Evolutionary conservation across 495 filamentous ascomycete species (phyloP), one percentile per base, ranked within the genome.

Genomic region (Alectoria sarmentosa): DNA sequence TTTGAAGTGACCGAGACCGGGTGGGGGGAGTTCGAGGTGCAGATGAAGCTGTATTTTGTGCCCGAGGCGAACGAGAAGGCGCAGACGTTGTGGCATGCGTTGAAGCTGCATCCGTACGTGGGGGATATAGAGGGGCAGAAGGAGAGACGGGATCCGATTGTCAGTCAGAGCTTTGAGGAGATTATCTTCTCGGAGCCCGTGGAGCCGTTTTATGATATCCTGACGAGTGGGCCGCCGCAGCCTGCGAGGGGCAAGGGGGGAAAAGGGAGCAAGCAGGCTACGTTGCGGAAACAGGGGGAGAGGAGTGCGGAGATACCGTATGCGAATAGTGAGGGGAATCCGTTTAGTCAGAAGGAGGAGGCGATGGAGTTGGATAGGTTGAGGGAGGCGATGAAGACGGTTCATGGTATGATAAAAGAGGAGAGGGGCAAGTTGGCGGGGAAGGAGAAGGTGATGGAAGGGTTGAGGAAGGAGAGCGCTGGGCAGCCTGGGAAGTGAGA

Each of bases 11-110:
- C 81, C 60, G 94, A 97, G 76, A 96, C 92, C 0, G 94, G 94
- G 44, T 98, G 93, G 91, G 94, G 94, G 69, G 94, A 96, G 78
- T 98, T 98, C 78, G 89, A 94, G 71, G 92, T 98, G 67, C 87
- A 90, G 64, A 88, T 98, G 72, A 90, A 96, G 71, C 77, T 98
- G 0, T 92, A 91, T 78, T 98, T 96, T 75, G 84, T 90, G 28
- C 84, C 88, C 28, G 89, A 96, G 69, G 88, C 86, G 41, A 82
- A 80, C 70, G 94, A 97, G 77, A 97, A 97, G 75, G 88, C 93
- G 15, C 88, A 94, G 76, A 94, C 90, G 0, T 78, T 96, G 0
- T 94, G 90, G 77, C 94, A 97, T 73, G 89, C 89, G 70, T 77
- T 98, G 61, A 90, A 94, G 59, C 82, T 98, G 21, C 93, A 97